Base-by-base conservation (phyloP, 371 early-diverging fungal species). In the Rhizomucor pusillus region DNA sequence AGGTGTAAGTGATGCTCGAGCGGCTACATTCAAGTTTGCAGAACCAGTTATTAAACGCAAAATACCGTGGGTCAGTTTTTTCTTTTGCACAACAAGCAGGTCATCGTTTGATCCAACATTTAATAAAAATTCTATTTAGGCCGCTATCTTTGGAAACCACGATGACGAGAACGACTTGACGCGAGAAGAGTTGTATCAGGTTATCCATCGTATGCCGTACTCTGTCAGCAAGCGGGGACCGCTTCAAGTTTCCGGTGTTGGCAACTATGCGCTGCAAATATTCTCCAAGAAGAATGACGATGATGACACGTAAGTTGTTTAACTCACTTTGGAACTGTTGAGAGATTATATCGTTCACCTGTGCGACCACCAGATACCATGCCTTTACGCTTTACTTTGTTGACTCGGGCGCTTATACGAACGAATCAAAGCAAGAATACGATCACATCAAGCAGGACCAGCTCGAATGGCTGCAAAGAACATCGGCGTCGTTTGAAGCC, bases 131-230 rank as follows among this genome's bases (percentile, higher is more conserved):
- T 9, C 9, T 11, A 9, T 18, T 9, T 44, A 67, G 65, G 79
- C 80, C 19, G 72, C 71, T 39, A 57, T 80, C 2, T 81, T 79
- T 63, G 84, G 84, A 7, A 79, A 80, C 41, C 78, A 80, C 36
- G 84, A 84, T 53, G 75, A 82, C 34, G 71, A 69, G 47, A 72
- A 66, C 25, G 79, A 80, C 53, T 56, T 77, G 11, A 63, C 69
- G 0, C 62, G 79, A 7, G 81, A 81, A 36, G 81, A 81, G 35
- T 57, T 81, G 54, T 61, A 73, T n/a, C 64, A 67, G 13, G 69
- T 73, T 13, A 75, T 70, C 39, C 63, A 57, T 16, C 63, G 64
- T 37, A 63, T 81, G 54, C 79, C 81, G 1, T 81, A 69, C 47
- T 75, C 74, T 18, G 48, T 79, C 1, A 71, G 64, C 0, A 60